A percentile compares a stretch with the other conserved stretches of the same genome.
These are phyloP conservation scores for Chaetomium cochliodes DNA, from an alignment of 495 filamentous ascomycete genomes.

Conservation along the genomic window DNA sequence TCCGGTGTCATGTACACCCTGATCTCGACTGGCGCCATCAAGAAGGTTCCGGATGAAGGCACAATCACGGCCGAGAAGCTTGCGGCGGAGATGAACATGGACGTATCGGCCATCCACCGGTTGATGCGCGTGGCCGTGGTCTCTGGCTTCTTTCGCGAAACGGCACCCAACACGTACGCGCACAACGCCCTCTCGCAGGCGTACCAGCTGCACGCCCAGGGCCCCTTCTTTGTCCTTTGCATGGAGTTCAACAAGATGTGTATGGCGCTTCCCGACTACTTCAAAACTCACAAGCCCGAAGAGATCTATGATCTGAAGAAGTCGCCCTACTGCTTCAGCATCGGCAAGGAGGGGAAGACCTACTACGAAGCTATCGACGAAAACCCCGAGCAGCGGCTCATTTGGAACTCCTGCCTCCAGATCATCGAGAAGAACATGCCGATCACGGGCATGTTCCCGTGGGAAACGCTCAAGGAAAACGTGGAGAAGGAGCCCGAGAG, in stretches of 20 bases:
- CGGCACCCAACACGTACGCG: conserved; percentile 28
- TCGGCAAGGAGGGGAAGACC: conserved; percentile 32
- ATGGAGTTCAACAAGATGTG: conserved; percentile 28
- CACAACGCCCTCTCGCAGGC: conserved; percentile 29
- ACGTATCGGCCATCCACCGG: conserved; percentile 31
- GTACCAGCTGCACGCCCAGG: conserved; percentile 19
- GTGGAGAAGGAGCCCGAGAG: conserved; percentile 37
- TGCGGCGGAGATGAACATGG: conserved; percentile 26
- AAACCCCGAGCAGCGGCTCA: conserved; percentile 16
- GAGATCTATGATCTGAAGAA: conserved; percentile 35
- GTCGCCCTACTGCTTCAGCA: conserved; percentile 33
- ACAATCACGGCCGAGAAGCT: conserved; percentile 30
- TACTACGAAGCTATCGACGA: conserved; percentile 35
- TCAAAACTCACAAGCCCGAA: conserved; percentile 31
- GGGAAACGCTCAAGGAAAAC: conserved; percentile 31
- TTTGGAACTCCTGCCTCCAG: conserved; percentile 30
- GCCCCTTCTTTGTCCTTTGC: conserved; percentile 25
- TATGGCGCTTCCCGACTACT: conserved; percentile 32
- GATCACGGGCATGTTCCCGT: conserved; percentile 41
- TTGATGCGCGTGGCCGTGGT: conserved; percentile 30
- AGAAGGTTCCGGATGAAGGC: conserved; percentile 30
- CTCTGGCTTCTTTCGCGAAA: conserved; percentile 32
- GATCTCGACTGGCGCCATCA: conserved; percentile 26
- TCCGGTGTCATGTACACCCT: conserved; percentile 29
- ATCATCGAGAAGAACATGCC: conserved; percentile 34